Evolutionary conservation across 2,329 filamentous ascomycete genomes (phyloP).

Genomic region (Ceratocystis albifundus): DNA sequence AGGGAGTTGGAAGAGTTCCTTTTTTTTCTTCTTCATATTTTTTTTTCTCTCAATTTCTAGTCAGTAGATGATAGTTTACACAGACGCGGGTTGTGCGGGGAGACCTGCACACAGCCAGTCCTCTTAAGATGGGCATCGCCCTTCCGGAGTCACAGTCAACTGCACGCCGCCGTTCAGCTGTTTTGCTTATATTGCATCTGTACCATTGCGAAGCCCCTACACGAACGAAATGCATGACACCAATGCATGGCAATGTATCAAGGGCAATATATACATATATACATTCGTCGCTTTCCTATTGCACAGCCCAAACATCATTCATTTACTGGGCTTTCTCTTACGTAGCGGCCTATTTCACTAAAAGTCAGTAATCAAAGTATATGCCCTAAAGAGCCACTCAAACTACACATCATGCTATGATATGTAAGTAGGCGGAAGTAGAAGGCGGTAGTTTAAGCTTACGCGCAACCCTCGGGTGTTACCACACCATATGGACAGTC

Average conservation of each 20-base stretch:
- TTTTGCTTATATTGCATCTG: neutral
- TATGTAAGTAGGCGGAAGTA: neutral
- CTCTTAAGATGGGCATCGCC: neutral
- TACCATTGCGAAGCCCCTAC: neutral
- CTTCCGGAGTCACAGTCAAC: neutral
- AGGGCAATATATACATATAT: too few species aligned
- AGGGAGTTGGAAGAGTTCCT: neutral
- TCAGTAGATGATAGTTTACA: neutral
- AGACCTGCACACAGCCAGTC: neutral
- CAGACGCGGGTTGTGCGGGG: neutral
- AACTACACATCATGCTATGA: too few species aligned
- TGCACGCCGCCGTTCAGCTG: neutral
- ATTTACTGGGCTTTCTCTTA: neutral
- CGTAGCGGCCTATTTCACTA: neutral
- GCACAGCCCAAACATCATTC: too few species aligned
- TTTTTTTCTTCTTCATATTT: too few species aligned
- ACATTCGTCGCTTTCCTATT: too few species aligned
- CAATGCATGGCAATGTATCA: too few species aligned
- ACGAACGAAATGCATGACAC: too few species aligned
- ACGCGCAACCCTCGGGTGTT: constrained; percentile 49
- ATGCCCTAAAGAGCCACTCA: neutral
- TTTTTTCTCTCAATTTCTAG: neutral
- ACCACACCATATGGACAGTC: constrained; percentile 48
- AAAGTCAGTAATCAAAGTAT: neutral
- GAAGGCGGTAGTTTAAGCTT: constrained; percentile 27